Percentiles rank a stretch among this genome's conserved stretches.
Conservation (phyloP, 163 green algal genomes). For the Volvox carteri region DNA sequence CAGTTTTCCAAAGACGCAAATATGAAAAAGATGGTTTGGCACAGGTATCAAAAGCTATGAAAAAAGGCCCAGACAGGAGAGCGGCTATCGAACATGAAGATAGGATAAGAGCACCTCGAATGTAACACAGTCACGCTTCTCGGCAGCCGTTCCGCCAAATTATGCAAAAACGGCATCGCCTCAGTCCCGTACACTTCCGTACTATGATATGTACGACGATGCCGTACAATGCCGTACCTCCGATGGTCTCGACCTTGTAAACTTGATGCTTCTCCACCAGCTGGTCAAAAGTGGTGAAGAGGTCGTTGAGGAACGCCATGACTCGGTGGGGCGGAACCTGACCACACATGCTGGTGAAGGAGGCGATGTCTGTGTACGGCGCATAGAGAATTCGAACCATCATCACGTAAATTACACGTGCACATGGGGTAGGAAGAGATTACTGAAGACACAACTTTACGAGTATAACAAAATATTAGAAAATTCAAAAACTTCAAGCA, state of each 20-base stretch:
- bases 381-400: too few relatives aligned
- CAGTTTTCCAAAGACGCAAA: neutral
- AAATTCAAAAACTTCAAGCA: too few relatives aligned
- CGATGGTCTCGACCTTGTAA: constrained; percentile 52
- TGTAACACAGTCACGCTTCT: neutral
- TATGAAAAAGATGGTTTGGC: neutral
- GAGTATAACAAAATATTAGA: too few relatives aligned
- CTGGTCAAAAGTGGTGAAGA: constrained; percentile 40
- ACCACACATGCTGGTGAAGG: constrained; percentile 52
- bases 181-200: neutral
- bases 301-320: constrained; percentile 55
- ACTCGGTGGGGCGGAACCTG: constrained; percentile 21
- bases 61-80: neutral
- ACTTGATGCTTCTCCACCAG: constrained; percentile 38
- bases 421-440: too few relatives aligned
- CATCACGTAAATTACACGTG: too few relatives aligned
- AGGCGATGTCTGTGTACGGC: constrained; percentile 32
- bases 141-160: neutral
- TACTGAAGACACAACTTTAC: too few relatives aligned
- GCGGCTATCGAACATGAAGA: neutral
- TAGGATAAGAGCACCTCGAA: neutral
- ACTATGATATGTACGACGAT: neutral
- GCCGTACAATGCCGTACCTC: neutral
- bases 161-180: neutral
- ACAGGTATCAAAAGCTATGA: neutral